Percentiles rank a stretch among this genome's conserved stretches.
phyloP scores from a whole-genome alignment of 148 eudicot genomes.

The Simmondsia chinensis region DNA sequence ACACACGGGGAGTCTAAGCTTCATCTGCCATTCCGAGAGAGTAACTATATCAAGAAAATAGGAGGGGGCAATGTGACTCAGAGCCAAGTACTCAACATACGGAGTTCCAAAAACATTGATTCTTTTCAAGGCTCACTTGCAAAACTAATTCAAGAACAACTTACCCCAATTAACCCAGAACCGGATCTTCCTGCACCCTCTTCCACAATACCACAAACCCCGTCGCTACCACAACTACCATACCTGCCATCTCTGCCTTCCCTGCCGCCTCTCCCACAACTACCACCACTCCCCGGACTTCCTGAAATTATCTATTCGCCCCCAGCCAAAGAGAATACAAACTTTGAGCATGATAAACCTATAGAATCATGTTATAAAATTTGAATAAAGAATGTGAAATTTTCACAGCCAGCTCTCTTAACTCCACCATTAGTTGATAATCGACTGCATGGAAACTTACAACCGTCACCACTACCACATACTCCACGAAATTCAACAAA shows the following conservation, averaged over 20 bases:
- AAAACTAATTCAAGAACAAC: neutral
- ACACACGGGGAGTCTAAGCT: too few relatives aligned
- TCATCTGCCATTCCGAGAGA: too few relatives aligned
- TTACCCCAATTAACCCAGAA: neutral
- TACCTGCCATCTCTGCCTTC: constrained; percentile 31
- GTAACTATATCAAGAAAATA: too few relatives aligned
- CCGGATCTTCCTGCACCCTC: constrained; percentile 8
- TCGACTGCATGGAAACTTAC: constrained; percentile 9
- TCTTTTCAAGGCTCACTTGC: too few relatives aligned
- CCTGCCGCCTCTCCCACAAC: constrained; percentile 37
- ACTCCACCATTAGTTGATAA: too few relatives aligned
- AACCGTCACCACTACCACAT: constrained; percentile 33
- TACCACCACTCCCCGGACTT: constrained; percentile 31
- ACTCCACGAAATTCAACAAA: constrained; percentile 27
- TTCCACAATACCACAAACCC: constrained; percentile 23
- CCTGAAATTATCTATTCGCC: constrained; percentile 10
- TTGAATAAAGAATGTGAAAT: too few relatives aligned
- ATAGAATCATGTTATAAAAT: neutral
- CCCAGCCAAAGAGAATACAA: too few relatives aligned
- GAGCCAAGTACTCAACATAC: too few relatives aligned
- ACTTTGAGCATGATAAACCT: neutral
- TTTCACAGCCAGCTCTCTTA: too few relatives aligned
- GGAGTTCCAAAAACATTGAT: too few relatives aligned
- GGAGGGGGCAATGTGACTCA: too few relatives aligned
- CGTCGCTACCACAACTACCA: constrained; percentile 27